phyloP scores from a whole-genome alignment of 768 basidiomycete species.

The Tricholoma matsutake region DNA sequence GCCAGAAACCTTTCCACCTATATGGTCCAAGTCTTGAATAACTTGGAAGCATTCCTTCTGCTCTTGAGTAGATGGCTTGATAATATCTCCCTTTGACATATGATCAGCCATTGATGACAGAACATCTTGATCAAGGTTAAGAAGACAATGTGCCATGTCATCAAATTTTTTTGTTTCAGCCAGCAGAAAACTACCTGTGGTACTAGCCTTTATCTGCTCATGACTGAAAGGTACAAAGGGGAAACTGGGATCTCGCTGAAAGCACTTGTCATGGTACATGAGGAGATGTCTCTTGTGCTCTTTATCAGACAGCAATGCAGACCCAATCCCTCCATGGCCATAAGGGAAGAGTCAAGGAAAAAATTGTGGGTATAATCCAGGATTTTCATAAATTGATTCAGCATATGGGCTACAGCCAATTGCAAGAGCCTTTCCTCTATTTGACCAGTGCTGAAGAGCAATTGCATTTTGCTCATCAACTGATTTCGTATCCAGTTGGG shows the following conservation, averaged over 20 bases:
- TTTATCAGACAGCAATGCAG: constrained; percentile 11
- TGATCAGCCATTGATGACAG: constrained; percentile 16
- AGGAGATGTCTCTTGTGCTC: constrained; percentile 24
- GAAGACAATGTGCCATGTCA: constrained; percentile 19
- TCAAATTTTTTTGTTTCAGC: constrained; percentile 24
- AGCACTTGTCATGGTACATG: constrained; percentile 37
- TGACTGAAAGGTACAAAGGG: constrained; percentile 40
- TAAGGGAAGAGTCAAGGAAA: constrained; percentile 44
- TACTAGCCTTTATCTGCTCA: constrained; percentile 31
- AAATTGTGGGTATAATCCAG: constrained; percentile 34
- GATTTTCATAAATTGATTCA: constrained; percentile 29
- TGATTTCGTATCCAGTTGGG: constrained; percentile 18
- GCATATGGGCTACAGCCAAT: constrained; percentile 23
- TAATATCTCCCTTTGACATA: constrained; percentile 20
- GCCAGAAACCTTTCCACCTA: constrained; percentile 28
- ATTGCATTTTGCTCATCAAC: constrained; percentile 14
- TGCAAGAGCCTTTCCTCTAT: constrained; percentile 19
- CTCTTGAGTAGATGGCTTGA: constrained; percentile 22
- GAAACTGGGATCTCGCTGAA: constrained; percentile 35
- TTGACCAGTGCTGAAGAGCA: constrained; percentile 26
- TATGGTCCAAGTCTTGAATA: constrained; percentile 31
- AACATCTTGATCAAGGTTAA: constrained; percentile 19
- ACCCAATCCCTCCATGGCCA: constrained; percentile 25
- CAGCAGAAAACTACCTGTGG: constrained; percentile 24
- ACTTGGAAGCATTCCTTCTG: constrained; percentile 35